These are phyloP conservation scores for Microdochium bolleyi DNA, from an alignment of 2,329 filamentous ascomycete genomes.

Conservation along the genomic window DNA sequence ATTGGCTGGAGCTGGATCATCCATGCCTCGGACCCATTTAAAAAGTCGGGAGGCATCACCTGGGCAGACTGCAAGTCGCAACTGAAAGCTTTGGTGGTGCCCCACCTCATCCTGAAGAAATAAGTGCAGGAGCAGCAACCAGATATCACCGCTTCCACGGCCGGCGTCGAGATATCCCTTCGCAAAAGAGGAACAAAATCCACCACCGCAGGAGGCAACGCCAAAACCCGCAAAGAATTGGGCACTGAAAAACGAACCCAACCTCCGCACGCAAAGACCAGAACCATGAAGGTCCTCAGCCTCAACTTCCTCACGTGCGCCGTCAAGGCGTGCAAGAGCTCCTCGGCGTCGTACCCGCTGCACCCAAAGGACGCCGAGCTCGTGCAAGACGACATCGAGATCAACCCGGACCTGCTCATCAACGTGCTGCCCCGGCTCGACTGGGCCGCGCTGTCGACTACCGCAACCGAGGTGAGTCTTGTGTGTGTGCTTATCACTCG, in stretches of 20 bases:
- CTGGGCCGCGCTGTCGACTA: slow-evolving; percentile 72
- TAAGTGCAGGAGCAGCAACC: too few species aligned
- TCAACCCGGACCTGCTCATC: slow-evolving; percentile 72
- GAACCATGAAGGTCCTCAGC: slow-evolving; percentile 83
- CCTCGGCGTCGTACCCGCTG: slow-evolving; percentile 73
- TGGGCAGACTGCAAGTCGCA: too few species aligned
- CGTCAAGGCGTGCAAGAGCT: slow-evolving; percentile 86
- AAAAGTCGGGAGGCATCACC: too few species aligned
- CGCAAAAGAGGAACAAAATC: too few species aligned
- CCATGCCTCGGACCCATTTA: too few species aligned
- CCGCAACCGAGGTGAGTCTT: slow-evolving; percentile 65
- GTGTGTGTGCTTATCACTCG: background rate
- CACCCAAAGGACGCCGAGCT: slow-evolving; percentile 91
- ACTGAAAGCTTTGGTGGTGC: too few species aligned
- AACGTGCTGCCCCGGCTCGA: slow-evolving; percentile 85
- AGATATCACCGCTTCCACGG: too few species aligned
- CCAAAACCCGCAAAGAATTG: too few species aligned
- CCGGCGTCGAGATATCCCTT: too few species aligned
- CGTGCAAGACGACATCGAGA: slow-evolving; percentile 71
- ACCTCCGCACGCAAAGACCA: background rate
- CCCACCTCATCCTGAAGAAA: slow-evolving; percentile 1
- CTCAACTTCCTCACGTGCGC: slow-evolving; percentile 97
- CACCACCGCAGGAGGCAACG: too few species aligned
- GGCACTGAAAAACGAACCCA: slow-evolving; percentile 4
- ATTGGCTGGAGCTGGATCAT: too few species aligned